Conservation (phyloP, 2,329 filamentous ascomycete species). For the Calonectria hongkongensis region DNA sequence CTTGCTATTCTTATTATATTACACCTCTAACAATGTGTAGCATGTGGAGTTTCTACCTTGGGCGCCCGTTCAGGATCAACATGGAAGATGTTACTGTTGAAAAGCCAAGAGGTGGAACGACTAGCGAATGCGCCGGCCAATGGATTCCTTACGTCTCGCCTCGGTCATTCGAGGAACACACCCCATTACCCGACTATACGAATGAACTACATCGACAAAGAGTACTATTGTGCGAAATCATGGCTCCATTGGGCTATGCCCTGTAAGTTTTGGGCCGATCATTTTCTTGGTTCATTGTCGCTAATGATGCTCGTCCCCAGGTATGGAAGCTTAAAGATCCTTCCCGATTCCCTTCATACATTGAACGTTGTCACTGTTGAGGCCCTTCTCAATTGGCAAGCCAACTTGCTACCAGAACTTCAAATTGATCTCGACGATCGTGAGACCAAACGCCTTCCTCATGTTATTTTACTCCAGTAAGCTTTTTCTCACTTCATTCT, state of each 20-base stretch:
- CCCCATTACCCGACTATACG: constrained; percentile 41
- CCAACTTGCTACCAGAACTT: constrained; percentile 41
- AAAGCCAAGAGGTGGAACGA: constrained; percentile 44
- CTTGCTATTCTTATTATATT: too few relatives aligned
- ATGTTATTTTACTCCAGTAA: constrained; percentile 52
- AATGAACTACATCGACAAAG: constrained; percentile 44
- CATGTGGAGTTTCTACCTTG: constrained; percentile 54
- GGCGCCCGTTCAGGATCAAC: constrained; percentile 52
- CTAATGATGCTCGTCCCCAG: constrained; percentile 28
- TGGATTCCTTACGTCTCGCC: constrained; percentile 44
- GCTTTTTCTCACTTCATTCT: background rate
- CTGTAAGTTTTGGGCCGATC: constrained; percentile 40
- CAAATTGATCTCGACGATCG: constrained; percentile 48
- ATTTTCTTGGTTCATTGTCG: background rate
- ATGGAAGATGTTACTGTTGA: constrained; percentile 53
- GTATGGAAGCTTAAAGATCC: constrained; percentile 49
- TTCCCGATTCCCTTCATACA: constrained; percentile 42
- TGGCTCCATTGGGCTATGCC: constrained; percentile 50
- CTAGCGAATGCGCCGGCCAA: constrained; percentile 19
- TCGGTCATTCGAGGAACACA: constrained; percentile 37
- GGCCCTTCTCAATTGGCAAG: constrained; percentile 48
- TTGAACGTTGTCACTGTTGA: constrained; percentile 46
- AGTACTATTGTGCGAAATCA: constrained; percentile 48
- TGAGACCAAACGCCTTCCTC: constrained; percentile 46
- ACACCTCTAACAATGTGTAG: constrained; percentile 36